Evolutionary conservation across 2,329 filamentous ascomycete species (phyloP).

Genomic region (Fusarium sp.): DNA sequence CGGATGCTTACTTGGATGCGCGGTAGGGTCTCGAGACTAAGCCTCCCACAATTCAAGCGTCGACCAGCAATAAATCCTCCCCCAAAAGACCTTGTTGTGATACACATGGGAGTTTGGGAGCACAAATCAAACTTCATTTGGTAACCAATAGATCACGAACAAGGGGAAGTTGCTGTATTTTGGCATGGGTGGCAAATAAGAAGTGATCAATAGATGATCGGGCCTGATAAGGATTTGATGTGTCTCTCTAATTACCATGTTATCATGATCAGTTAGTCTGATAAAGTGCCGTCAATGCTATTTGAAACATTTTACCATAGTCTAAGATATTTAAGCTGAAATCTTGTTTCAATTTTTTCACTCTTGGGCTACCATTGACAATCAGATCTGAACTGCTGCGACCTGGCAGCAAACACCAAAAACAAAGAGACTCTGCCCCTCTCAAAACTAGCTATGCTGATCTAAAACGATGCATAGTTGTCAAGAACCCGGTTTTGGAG

Average conservation of each 20-base stretch:
- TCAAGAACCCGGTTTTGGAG: constrained; percentile 7
- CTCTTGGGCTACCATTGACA: not conserved
- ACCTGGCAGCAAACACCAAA: not conserved
- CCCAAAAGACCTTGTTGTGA: constrained; percentile 29
- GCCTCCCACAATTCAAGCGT: constrained; percentile 6
- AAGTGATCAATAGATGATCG: not conserved
- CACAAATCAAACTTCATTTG: constrained; percentile 39
- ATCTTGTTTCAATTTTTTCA: not conserved
- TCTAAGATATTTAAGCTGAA: not conserved
- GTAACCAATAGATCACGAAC: constrained; percentile 45
- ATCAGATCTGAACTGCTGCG: not conserved
- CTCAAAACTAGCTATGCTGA: not conserved
- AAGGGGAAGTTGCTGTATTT: constrained; percentile 2
- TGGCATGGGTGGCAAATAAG: constrained; percentile 19
- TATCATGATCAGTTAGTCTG: not conserved
- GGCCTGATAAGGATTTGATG: not conserved
- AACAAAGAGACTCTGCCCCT: not conserved
- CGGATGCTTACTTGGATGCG: constrained; percentile 42
- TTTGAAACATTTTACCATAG: not conserved
- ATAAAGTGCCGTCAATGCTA: not conserved
- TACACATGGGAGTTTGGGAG: constrained; percentile 31
- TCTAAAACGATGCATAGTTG: constrained; percentile 3
- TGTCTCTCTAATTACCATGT: not conserved
- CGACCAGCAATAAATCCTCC: not conserved
- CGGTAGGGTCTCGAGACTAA: constrained; percentile 23